Percentiles rank a stretch among this genome's conserved stretches.
These are phyloP conservation scores for Rutstroemia sp. DNA, from an alignment of 2,329 filamentous ascomycete genomes.

Conservation along the genomic window DNA sequence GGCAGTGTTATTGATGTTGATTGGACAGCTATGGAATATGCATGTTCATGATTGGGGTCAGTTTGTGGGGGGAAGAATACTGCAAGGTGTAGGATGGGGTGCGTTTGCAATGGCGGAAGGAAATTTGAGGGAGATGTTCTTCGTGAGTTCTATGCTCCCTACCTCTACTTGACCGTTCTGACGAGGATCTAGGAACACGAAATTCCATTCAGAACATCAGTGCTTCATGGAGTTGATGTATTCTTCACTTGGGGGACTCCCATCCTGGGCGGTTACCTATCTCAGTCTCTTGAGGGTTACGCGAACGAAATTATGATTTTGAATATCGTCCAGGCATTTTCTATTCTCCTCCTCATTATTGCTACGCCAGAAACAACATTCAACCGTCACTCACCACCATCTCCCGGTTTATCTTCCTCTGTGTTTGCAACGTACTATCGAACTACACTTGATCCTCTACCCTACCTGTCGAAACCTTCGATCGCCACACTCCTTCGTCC, in stretches of 20 bases:
- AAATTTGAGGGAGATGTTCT: constrained; percentile 50
- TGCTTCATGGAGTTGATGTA: not conserved
- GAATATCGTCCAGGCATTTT: constrained; percentile 39
- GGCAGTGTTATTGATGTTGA: constrained; percentile 39
- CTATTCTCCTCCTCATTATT: constrained; percentile 40
- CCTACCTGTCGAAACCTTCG: constrained; percentile 7
- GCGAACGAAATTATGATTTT: constrained; percentile 45
- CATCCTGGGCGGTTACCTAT: constrained; percentile 44
- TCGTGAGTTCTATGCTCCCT: constrained; percentile 34
- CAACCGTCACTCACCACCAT: constrained; percentile 31
- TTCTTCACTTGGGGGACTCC: constrained; percentile 46
- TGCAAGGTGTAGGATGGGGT: constrained; percentile 53
- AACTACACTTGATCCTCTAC: constrained; percentile 9
- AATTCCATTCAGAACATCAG: constrained; percentile 22
- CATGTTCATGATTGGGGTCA: constrained; percentile 36
- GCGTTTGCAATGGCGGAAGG: constrained; percentile 47
- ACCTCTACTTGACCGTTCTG: not conserved
- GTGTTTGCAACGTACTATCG: constrained; percentile 7
- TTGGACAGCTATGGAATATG: constrained; percentile 45
- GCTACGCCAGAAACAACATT: constrained; percentile 46
- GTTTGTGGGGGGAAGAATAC: constrained; percentile 44
- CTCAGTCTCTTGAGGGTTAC: constrained; percentile 35
- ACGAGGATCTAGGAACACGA: not conserved
- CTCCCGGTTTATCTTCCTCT: not conserved
- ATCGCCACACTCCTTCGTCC: constrained; percentile 27